Percentiles rank a stretch among this genome's conserved stretches.
phyloP scores from a whole-genome alignment of 441 rosid genomes.

The Populus hybrid region DNA sequence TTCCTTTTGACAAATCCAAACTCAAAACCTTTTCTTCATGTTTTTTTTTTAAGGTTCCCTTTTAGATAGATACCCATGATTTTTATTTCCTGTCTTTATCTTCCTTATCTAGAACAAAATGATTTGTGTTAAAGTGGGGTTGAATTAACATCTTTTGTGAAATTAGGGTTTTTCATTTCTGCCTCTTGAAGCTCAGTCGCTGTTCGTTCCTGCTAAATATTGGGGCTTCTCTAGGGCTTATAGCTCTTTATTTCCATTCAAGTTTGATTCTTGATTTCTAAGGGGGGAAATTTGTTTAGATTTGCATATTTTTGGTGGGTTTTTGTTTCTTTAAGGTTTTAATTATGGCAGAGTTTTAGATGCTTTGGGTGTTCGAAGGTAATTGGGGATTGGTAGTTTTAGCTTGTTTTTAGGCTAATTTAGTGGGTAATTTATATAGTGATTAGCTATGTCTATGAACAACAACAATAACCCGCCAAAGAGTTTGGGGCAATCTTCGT shows the following conservation, averaged over 20 bases:
- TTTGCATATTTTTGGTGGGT: background rate
- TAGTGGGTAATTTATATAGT: slow-evolving; percentile 1
- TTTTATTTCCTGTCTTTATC: background rate
- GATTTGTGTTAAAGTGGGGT: background rate
- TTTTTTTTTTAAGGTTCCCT: background rate
- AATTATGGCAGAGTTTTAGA: background rate
- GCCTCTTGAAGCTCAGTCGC: background rate
- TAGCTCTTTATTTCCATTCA: background rate
- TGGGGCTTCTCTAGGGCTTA: background rate
- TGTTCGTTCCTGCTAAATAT: background rate
- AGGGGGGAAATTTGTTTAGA: background rate
- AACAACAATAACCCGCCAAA: slow-evolving; percentile 52
- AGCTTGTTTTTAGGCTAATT: slow-evolving; percentile 6
- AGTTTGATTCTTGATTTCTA: background rate
- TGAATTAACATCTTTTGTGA: background rate
- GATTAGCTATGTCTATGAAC: slow-evolving; percentile 51
- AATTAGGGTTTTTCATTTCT: slow-evolving; percentile 3
- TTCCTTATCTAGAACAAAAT: background rate
- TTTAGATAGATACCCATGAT: background rate
- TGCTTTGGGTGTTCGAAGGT: background rate
- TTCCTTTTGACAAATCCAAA: background rate
- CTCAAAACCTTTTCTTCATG: background rate
- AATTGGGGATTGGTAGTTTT: slow-evolving; percentile 4
- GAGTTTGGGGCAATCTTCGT: slow-evolving; percentile 57
- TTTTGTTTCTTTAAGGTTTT: slow-evolving; percentile 9